Base-by-base conservation (phyloP, 352 stramenopile species). In the Blastocystis sp. region DNA sequence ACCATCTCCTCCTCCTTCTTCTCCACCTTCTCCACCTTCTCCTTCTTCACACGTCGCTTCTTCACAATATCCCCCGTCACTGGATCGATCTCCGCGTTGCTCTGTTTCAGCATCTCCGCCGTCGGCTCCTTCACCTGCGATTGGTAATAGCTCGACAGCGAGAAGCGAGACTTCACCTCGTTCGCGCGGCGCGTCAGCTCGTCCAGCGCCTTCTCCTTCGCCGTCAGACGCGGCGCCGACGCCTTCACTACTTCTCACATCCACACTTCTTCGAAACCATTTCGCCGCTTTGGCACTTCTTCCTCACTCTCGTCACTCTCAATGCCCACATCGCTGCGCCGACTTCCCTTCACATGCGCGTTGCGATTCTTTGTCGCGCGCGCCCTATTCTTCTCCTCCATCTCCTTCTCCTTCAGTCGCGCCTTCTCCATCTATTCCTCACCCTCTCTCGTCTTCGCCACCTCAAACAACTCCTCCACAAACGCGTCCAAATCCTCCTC, bases 401-500 rank as follows among this genome's bases (percentile, higher is more conserved):
- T 66, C 74, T 56, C 23, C 45, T 82, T 82, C 53, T 82, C 74
- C 59, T 82, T 82, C 21, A 82, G 48, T 70, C 74, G 74, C 52
- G 28, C 21, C 21, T 77, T 28, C 48, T 88, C 78, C 48, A 78
- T 23, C 78, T 88, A 14, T 70, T 43, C n/a, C 1, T 82, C 28
- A 82, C n/a, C 19, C 43, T 70, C 41, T 5, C 28, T 82, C 45
- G 17, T 1, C 9, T 90, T 88, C 0, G 96, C 92, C 1, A 92
- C 91, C 40, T 94, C 92, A 28, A 89, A 79, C 9, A 96, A 88
- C 38, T 93, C 90, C 45, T 90, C 89, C 43, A 96, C 93, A 4
- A 97, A 90, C 19, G 91, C 92, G 69, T 98, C 94, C 71, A 98
- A 90, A 91, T 98, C 96, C 10, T 91, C 90, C 61, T 95, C 90